Percentiles rank a stretch among this genome's conserved stretches.
These are phyloP conservation scores for Dunaliella primolecta DNA, from an alignment of 139 green algal species.

Conservation along the genomic window DNA sequence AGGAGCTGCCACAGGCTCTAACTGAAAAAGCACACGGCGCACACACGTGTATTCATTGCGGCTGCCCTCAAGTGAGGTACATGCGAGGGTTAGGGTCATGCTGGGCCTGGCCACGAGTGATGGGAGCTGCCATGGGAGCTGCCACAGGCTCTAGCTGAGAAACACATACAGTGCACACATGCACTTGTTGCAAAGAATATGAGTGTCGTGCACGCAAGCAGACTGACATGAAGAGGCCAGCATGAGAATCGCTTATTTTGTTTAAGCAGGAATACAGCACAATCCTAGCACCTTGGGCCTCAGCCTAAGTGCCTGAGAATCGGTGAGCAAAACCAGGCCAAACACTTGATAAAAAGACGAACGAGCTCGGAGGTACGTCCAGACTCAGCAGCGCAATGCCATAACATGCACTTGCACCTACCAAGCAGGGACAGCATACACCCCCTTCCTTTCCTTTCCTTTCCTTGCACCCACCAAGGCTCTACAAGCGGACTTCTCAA, in stretches of 20 bases:
- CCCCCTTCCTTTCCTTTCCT: no score
- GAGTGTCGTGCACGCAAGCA: not conserved
- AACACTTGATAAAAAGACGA: no score
- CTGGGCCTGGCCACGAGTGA: constrained; percentile 24
- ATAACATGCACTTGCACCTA: no score
- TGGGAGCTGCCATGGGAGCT: not conserved
- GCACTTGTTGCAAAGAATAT: constrained; percentile 51
- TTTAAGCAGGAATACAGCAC: not conserved
- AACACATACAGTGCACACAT: not conserved
- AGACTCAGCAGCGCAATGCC: no score
- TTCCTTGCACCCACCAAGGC: constrained; percentile 29
- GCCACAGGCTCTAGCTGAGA: constrained; percentile 20
- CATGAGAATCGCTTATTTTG: not conserved
- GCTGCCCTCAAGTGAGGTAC: constrained; percentile 73
- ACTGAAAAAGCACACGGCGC: not conserved
- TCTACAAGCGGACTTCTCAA: constrained; percentile 8
- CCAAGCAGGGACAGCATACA: no score
- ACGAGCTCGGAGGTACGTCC: no score
- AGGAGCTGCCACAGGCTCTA: constrained; percentile 22
- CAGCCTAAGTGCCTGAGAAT: no score
- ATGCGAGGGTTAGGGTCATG: constrained; percentile 63
- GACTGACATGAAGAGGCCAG: not conserved
- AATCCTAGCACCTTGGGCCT: not conserved
- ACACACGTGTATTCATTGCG: constrained; percentile 55
- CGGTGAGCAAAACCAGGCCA: no score